phyloP scores from a whole-genome alignment of 164 flowering plant species.

The Magnolia sinica region DNA sequence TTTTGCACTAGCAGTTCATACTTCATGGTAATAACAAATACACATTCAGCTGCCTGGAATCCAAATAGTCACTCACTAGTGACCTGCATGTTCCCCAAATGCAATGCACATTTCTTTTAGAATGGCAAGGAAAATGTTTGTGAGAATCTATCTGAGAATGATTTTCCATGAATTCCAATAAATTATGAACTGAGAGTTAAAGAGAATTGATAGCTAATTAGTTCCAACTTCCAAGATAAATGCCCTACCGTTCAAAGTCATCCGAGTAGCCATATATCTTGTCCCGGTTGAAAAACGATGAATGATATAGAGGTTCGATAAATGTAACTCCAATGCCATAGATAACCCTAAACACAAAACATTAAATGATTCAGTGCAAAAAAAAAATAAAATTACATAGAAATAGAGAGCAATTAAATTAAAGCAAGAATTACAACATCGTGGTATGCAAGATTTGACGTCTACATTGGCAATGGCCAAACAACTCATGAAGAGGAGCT shows the following conservation, averaged over 20 bases:
- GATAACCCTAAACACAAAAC: constrained; percentile 45
- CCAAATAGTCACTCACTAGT: not conserved
- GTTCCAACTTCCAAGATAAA: not conserved
- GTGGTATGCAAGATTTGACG: too few species aligned
- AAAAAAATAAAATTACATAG: too few species aligned
- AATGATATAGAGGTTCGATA: constrained; percentile 54
- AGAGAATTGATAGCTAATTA: not conserved
- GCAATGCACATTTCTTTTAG: not conserved
- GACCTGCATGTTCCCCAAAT: not conserved
- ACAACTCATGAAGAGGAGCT: too few species aligned
- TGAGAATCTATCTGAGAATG: not conserved
- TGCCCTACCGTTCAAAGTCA: constrained; percentile 72
- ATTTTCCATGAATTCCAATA: not conserved
- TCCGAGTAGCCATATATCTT: constrained; percentile 67
- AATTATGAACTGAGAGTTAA: not conserved
- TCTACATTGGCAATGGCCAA: too few species aligned
- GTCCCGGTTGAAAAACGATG: constrained; percentile 64
- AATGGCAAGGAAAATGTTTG: not conserved
- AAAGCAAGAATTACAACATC: too few species aligned
- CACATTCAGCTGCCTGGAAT: too few species aligned
- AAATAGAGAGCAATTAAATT: too few species aligned
- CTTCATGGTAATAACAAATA: not conserved
- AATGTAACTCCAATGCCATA: constrained; percentile 71
- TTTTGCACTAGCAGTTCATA: not conserved
- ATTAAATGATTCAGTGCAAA: constrained; percentile 5